Conservation (phyloP, 2,329 filamentous ascomycete genomes). For the Davidsoniella virescens region DNA sequence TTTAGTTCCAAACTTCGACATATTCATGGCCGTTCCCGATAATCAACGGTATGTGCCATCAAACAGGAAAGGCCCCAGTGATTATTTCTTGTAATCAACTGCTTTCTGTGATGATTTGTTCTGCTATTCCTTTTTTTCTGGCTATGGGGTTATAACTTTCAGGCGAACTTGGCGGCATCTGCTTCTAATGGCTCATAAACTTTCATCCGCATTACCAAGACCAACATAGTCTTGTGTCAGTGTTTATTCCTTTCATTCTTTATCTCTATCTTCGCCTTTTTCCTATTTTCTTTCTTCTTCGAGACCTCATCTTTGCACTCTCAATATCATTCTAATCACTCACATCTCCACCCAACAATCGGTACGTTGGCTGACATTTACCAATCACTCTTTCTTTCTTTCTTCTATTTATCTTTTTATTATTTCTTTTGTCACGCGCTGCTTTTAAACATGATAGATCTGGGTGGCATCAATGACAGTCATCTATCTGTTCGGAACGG, state of each 20-base stretch:
- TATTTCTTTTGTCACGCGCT: too few species aligned
- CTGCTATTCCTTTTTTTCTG: not conserved
- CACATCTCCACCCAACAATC: too few species aligned
- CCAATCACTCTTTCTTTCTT: not conserved
- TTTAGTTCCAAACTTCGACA: slow-evolving; percentile 79
- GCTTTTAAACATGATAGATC: too few species aligned
- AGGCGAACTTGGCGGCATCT: not conserved
- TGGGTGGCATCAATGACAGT: too few species aligned
- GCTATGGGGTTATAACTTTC: not conserved
- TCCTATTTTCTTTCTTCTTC: not conserved
- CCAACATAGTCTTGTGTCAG: not conserved
- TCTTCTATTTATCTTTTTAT: not conserved
- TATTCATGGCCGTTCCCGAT: slow-evolving; percentile 79
- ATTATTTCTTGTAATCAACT: slow-evolving; percentile 47
- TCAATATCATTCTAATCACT: too few species aligned
- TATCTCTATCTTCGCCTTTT: not conserved
- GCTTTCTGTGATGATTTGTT: not conserved
- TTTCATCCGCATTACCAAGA: not conserved
- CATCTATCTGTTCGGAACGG: too few species aligned
- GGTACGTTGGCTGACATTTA: not conserved
- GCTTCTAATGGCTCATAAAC: not conserved
- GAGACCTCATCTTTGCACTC: too few species aligned
- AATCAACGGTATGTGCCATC: slow-evolving; percentile 66
- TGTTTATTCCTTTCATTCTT: not conserved
- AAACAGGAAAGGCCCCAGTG: slow-evolving; percentile 47